These are phyloP conservation scores for Stropharia rugosoannulata DNA, from an alignment of 768 basidiomycete species.

Conservation along the genomic window DNA sequence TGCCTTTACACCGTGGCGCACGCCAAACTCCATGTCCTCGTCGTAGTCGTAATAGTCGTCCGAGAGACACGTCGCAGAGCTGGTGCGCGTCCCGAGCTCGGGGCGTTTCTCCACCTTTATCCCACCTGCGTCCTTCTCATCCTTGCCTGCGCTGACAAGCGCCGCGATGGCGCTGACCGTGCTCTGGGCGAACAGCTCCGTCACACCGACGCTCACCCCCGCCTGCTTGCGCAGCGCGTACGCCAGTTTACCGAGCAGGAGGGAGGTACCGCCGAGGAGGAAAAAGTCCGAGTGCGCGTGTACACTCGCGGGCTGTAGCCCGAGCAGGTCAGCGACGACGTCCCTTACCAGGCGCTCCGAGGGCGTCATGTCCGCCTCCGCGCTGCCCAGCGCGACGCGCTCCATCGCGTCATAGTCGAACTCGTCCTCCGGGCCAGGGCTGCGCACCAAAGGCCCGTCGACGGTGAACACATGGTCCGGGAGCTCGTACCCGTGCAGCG, in stretches of 20 bases:
- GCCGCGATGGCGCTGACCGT: slow-evolving; percentile 40
- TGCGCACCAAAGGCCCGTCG: slow-evolving; percentile 18
- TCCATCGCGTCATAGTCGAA: slow-evolving; percentile 33
- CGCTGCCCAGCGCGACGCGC: slow-evolving; percentile 16
- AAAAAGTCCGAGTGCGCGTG: slow-evolving; percentile 40
- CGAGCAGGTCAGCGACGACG: slow-evolving; percentile 33
- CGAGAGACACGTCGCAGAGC: slow-evolving; percentile 22
- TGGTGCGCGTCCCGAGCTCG: slow-evolving; percentile 1
- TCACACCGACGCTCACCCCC: slow-evolving; percentile 34
- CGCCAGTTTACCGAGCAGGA: slow-evolving; percentile 45
- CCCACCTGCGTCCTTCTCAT: not conserved
- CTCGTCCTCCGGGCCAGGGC: slow-evolving; percentile 15
- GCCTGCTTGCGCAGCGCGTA: slow-evolving; percentile 39
- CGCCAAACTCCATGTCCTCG: slow-evolving; percentile 22
- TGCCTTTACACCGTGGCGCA: slow-evolving; percentile 19
- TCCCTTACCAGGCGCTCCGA: slow-evolving; percentile 33
- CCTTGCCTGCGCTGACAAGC: slow-evolving; percentile 28
- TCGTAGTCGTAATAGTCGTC: slow-evolving; percentile 27
- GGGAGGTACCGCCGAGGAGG: slow-evolving; percentile 42
- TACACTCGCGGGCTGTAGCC: slow-evolving; percentile 27
- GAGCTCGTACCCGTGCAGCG: slow-evolving; percentile 39
- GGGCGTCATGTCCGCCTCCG: slow-evolving; percentile 26
- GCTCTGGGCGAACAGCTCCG: slow-evolving; percentile 39
- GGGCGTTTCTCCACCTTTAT: not conserved
- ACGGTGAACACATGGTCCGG: slow-evolving; percentile 36